Evolutionary conservation across 352 stramenopile species (phyloP).

Genomic region (Phytophthora hibernalis): DNA sequence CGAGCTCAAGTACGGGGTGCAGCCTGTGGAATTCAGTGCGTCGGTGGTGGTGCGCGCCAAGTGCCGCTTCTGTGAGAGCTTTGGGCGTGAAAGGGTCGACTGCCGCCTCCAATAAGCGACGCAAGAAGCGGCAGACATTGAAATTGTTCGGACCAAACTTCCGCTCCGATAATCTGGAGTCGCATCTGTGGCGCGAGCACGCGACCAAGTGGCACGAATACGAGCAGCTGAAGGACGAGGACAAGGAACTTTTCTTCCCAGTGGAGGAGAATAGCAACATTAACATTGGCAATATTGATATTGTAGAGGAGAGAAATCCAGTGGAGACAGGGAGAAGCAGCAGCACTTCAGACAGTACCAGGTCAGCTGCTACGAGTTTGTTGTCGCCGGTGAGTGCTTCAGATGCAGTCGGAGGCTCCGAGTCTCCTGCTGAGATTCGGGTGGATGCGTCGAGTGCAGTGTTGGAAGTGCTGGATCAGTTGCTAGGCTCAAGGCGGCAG

Average conservation of each 20-base stretch:
- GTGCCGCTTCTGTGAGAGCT: conserved; percentile 4
- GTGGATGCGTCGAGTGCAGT: not conserved
- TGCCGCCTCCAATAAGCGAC: not conserved
- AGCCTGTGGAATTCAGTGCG: not conserved
- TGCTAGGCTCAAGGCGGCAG: not conserved
- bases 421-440: not conserved
- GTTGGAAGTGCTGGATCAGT: conserved; percentile 1
- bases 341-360: not conserved
- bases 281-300: not conserved
- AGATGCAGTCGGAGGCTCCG: not conserved
- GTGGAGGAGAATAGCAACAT: not conserved
- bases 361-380: not conserved
- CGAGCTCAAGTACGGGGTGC: conserved; percentile 1
- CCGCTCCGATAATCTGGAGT: not conserved
- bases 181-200: not conserved
- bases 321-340: not conserved
- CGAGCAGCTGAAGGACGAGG: not conserved
- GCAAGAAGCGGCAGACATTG: not conserved
- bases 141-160: not conserved
- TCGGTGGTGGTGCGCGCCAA: not conserved
- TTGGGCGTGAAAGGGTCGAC: not conserved
- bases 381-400: not conserved
- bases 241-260: not conserved
- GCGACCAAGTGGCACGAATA: not conserved
- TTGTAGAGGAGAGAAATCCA: not conserved